These are phyloP conservation scores for Marchantia paleacea DNA, from an alignment of 225 moss, liverwort and hornwort genomes.

Conservation along the genomic window DNA sequence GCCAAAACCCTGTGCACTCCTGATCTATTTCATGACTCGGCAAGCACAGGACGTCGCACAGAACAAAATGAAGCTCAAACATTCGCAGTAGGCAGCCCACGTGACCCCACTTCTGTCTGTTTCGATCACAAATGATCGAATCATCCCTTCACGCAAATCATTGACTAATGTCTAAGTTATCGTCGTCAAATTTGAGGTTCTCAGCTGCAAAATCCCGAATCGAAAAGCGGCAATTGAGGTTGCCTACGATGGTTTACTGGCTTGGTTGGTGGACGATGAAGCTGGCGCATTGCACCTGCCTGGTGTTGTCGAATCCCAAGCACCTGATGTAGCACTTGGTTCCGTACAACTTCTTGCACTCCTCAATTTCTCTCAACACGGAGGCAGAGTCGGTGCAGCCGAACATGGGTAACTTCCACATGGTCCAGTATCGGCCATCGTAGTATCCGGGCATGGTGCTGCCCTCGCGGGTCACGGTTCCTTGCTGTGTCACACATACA, in stretches of 20 bases:
- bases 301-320: constrained; percentile 54
- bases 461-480: constrained; percentile 24
- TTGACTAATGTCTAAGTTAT: too few species aligned
- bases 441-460: constrained; percentile 51
- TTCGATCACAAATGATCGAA: too few species aligned
- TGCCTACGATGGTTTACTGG: not conserved
- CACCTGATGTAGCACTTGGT: constrained; percentile 44
- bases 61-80: too few species aligned
- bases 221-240: too few species aligned
- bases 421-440: constrained; percentile 68
- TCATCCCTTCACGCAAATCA: too few species aligned
- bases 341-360: constrained; percentile 50
- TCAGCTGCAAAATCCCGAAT: too few species aligned
- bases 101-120: too few species aligned
- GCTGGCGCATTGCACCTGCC: constrained; percentile 55
- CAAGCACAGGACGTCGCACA: too few species aligned
- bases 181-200: too few species aligned
- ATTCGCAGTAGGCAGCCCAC: too few species aligned
- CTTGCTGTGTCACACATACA: constrained; percentile 29
- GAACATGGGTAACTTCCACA: constrained; percentile 76
- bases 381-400: constrained; percentile 49
- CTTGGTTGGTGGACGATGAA: constrained; percentile 42
- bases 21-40: too few species aligned
- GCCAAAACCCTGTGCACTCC: too few species aligned
- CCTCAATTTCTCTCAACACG: constrained; percentile 52